Evolutionary conservation across 305 asterid genomes (phyloP).

Genomic region (Rubia peregrina): DNA sequence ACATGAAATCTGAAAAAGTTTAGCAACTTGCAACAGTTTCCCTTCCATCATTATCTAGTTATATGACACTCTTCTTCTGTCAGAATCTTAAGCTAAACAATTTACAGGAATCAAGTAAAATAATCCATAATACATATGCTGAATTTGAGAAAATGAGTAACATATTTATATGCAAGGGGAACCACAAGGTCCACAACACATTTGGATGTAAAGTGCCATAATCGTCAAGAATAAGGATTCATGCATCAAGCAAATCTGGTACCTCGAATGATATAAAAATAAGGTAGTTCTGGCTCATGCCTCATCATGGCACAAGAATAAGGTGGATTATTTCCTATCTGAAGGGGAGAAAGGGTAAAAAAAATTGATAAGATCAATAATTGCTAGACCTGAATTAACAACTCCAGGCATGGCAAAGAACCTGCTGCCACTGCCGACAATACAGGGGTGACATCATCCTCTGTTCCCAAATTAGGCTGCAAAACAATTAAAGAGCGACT

Average conservation of each 20-base stretch:
- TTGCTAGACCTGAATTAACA: slow-evolving; percentile 56
- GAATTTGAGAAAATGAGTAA: not conserved
- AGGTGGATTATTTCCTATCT: not conserved
- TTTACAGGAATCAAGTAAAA: not conserved
- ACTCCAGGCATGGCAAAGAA: slow-evolving; percentile 66
- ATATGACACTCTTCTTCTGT: not conserved
- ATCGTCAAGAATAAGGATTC: not conserved
- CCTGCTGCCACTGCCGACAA: slow-evolving; percentile 93
- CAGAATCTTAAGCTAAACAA: not conserved
- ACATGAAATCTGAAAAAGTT: not conserved
- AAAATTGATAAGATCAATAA: not conserved
- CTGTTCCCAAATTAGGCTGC: slow-evolving; percentile 82
- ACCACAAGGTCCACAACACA: not conserved
- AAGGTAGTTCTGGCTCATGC: not conserved
- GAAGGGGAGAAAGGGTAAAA: not conserved
- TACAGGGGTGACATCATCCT: slow-evolving; percentile 80
- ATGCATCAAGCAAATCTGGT: not conserved
- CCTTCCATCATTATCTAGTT: not conserved
- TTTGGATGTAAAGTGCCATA: not conserved
- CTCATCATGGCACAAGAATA: not conserved
- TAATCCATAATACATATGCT: not conserved
- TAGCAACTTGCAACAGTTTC: not conserved
- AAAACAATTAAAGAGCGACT: slow-evolving; percentile 20
- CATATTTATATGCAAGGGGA: not conserved
- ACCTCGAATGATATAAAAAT: not conserved